These are phyloP conservation scores for Rhizomucor miehei DNA, from an alignment of 371 early-diverging fungal species.

Conservation along the genomic window DNA sequence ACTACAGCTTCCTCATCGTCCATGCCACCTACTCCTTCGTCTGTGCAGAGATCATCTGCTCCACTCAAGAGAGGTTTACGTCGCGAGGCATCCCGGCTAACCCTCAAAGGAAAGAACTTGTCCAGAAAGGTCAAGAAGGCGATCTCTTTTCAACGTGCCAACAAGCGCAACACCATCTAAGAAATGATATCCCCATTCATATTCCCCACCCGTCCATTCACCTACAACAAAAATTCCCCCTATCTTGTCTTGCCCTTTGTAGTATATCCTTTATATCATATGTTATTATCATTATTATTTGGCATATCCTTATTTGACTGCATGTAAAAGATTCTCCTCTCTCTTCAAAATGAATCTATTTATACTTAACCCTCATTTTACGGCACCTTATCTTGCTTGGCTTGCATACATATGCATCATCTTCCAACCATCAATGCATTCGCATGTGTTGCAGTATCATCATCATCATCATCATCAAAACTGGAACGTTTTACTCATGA, in stretches of 20 bases:
- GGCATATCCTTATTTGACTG: no score
- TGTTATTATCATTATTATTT: background rate
- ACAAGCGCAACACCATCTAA: background rate
- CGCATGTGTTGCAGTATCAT: no score
- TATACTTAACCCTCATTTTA: no score
- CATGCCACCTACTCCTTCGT: slow-evolving; percentile 15
- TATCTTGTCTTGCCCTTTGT: background rate
- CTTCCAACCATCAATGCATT: no score
- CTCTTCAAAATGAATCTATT: no score
- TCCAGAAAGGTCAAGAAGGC: slow-evolving; percentile 16
- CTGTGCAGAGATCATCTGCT: background rate
- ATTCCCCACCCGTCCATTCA: background rate
- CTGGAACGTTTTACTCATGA: background rate
- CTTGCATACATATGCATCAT: no score
- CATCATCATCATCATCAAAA: no score
- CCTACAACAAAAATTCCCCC: background rate
- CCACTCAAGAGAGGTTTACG: slow-evolving; percentile 4
- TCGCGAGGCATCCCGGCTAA: slow-evolving; percentile 12
- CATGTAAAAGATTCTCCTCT: background rate
- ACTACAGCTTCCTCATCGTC: background rate
- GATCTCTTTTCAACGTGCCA: slow-evolving; percentile 13
- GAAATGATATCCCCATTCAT: background rate
- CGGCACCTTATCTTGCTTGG: no score
- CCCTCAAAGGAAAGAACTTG: slow-evolving; percentile 14
- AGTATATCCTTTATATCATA: background rate